Base-by-base conservation (phyloP, 306 rosid genomes). In the Fagus sylvatica region DNA sequence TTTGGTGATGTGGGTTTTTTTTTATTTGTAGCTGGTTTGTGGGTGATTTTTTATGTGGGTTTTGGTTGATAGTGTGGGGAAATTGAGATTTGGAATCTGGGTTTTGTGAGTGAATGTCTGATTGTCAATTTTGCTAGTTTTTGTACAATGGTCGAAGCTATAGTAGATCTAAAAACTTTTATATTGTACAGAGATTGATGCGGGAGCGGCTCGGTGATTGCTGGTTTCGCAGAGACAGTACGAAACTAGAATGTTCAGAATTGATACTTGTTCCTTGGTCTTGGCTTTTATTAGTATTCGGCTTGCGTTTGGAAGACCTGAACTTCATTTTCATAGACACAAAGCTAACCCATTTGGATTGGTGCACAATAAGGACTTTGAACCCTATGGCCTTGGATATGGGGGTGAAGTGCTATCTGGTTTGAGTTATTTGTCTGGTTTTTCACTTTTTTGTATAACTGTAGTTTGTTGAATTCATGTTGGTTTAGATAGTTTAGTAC, bases 121-220 rank as follows among this genome's bases (percentile, higher is more conserved):
- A 72, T 76, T 78, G 64, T 69, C 72, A 79, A 51, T 80, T 22
- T 81, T 61, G 66, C 8, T 78, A 39, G 65, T 68, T 53, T 82
- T 73, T 75, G 72, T 67, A 84, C 66, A 78, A 71, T 86, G 79
- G 84, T 79, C 81, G 82, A 81, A 76, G 90, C 81, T 60, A 65
- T 62, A 83, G 87, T 86, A 90, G 97, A 91, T 94, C 94, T 88
- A 84, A 83, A 72, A 51, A 72, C 82, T 84, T 66, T 34, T 69
- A 73, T 86, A 66, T 81, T 86, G 76, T 86, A 75, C 90, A 84
- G 87, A 86, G 87, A 81, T 85, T 88, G 82, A 81, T 82, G 85
- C 83, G 71, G 82, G 76, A 79, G 80, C 77, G 48, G 61, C 80
- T 78, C 46, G 85, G 79, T 67, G 86, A 65, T 83, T 74, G 81